Evolutionary conservation across 2,329 filamentous ascomycete species (phyloP), one percentile per base, ranked within the genome.

Genomic region (Didymosphaeria variabile): DNA sequence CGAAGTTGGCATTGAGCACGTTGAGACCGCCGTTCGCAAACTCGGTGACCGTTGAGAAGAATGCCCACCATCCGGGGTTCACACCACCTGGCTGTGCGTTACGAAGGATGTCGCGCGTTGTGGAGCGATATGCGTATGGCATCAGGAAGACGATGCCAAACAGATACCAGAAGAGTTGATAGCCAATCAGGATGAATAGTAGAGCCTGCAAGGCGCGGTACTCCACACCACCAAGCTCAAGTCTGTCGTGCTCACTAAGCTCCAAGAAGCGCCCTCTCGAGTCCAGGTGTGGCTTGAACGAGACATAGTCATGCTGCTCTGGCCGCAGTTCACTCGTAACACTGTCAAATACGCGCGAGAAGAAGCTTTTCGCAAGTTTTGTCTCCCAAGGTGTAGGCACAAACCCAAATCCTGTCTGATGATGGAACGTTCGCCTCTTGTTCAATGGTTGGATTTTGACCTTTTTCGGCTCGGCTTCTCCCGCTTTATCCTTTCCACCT

Each of bases 1-100:
- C 79, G 79, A 92, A 88, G 2, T 84, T 86, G 56, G 86, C 83
- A 0, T 85, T 83, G 0, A 85, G 84, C 9, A 87, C 76, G 0
- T 84, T 85, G 58, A 86, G 82, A 23, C 85, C 85, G 5, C 86
- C 77, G 61, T 87, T 87, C 56, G 81, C 76, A 15, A 82, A 73
- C 76, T 85, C 85, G 0, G 84, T 86, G 60, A 84, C 82, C 0
- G 83, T 77, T 0, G 83, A 82, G 68, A 72, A 75, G 38, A 73
- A 69, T 0, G 62, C 67, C 72, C 72, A 77, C 73, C 72, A 77
- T 13, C 70, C 72, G 0, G 71, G 74, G 10, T 73, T 70, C 15
- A 76, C 45, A n/a, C 66, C 63, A 2, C 68, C 74, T 1, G 70
- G 78, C 73, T 64, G 77, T 70, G 59, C 79, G 72, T 63, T 81